These are phyloP conservation scores for Wickerhamomyces sp. DNA, from an alignment of 1,139 yeast genomes.

Conservation along the genomic window DNA sequence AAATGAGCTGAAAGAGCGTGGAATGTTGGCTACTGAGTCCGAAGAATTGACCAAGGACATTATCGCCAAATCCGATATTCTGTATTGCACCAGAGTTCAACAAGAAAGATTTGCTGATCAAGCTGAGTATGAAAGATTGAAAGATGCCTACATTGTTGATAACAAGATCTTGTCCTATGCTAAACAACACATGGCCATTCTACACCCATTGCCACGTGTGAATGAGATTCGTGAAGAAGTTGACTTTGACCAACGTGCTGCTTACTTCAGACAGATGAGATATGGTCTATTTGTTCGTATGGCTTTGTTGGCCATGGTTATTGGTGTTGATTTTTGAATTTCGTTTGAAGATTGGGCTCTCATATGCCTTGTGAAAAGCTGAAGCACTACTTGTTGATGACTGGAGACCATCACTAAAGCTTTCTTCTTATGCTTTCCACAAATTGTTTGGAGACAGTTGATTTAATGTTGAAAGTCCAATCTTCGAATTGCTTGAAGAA, in stretches of 20 bases:
- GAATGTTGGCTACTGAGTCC: slow-evolving; percentile 69
- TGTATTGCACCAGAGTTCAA: slow-evolving; percentile 97
- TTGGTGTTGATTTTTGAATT: slow-evolving; percentile 64
- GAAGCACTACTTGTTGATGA: slow-evolving; percentile 3
- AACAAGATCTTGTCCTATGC: slow-evolving; percentile 88
- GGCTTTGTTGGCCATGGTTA: slow-evolving; percentile 97
- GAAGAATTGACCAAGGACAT: slow-evolving; percentile 77
- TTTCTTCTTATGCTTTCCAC: not conserved
- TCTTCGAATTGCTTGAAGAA: too few relatives aligned
- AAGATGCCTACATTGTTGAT: slow-evolving; percentile 89
- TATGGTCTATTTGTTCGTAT: slow-evolving; percentile 97
- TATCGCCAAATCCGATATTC: slow-evolving; percentile 84
- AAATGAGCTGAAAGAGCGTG: slow-evolving; percentile 56
- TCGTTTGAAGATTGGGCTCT: not conserved
- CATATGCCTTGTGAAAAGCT: not conserved
- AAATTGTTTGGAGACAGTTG: not conserved
- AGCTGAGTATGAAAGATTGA: slow-evolving; percentile 78
- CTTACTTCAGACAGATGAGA: slow-evolving; percentile 98
- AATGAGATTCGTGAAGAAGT: slow-evolving; percentile 97
- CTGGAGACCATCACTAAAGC: slow-evolving; percentile 17
- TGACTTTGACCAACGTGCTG: slow-evolving; percentile 98
- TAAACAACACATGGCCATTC: slow-evolving; percentile 96
- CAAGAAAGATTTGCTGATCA: slow-evolving; percentile 85
- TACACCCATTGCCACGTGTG: slow-evolving; percentile 99
- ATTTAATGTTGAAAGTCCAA: too few relatives aligned